These are phyloP conservation scores for Lentinula guzmanii DNA, from an alignment of 768 basidiomycete genomes.

Conservation along the genomic window DNA sequence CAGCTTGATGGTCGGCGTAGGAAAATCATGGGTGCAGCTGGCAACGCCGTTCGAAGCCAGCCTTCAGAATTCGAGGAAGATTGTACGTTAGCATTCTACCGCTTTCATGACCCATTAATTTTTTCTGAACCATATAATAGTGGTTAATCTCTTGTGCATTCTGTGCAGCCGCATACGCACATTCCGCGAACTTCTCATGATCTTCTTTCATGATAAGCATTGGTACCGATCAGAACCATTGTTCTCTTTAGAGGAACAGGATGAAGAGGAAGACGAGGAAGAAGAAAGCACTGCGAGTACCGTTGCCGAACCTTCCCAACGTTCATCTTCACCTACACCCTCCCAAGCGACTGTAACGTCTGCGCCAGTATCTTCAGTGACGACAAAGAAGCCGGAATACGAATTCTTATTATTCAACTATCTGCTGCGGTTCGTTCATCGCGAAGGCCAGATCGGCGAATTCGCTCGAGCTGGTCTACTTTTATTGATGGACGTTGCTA, in stretches of 20 bases:
- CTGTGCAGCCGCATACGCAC: constrained; percentile 89
- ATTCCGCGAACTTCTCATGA: constrained; percentile 86
- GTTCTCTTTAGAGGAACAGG: constrained; percentile 71
- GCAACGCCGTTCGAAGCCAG: constrained; percentile 55
- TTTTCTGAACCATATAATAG: constrained; percentile 27
- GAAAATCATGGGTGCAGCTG: constrained; percentile 80
- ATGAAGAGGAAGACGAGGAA: constrained; percentile 57
- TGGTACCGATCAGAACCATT: constrained; percentile 77
- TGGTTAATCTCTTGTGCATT: constrained; percentile 89
- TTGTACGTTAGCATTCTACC: constrained; percentile 41
- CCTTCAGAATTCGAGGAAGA: constrained; percentile 91
- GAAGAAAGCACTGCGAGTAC: constrained; percentile 23
- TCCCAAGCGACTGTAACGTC: constrained; percentile 56
- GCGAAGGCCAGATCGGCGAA: constrained; percentile 91
- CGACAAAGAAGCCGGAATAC: constrained; percentile 71
- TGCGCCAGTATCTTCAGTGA: constrained; percentile 31
- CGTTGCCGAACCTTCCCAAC: constrained; percentile 12
- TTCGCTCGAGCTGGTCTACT: constrained; percentile 87
- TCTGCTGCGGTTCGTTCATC: constrained; percentile 89
- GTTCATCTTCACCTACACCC: constrained; percentile 50
- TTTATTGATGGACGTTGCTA: constrained; percentile 95
- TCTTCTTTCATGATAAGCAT: constrained; percentile 95
- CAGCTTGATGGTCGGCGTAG: constrained; percentile 67
- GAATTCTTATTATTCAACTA: constrained; percentile 96
- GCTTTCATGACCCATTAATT: neutral